A percentile compares a stretch with the other conserved stretches of the same genome.
phyloP scores from a whole-genome alignment of 192 early-diverging fungal species.

The Dimargaris xerosporica region DNA sequence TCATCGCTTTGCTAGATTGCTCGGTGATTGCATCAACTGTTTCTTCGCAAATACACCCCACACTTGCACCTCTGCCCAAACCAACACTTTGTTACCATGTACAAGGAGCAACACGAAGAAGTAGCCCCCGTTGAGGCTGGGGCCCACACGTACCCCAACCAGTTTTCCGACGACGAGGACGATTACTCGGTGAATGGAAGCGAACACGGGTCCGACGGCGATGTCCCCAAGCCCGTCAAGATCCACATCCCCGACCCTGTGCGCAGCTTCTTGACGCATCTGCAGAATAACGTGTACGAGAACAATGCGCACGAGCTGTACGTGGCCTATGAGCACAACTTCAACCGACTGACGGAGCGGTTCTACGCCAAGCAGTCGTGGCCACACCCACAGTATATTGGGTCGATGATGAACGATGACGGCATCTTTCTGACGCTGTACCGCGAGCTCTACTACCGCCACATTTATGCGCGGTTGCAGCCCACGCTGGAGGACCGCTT shows the following conservation, averaged over 20 bases:
- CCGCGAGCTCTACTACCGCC: conserved; percentile 92
- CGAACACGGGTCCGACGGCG: background rate
- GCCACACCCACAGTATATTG: conserved; percentile 76
- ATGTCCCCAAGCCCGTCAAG: background rate
- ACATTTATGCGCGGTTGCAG: conserved; percentile 83
- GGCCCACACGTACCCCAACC: background rate
- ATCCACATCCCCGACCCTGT: conserved; percentile 67
- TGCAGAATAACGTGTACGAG: conserved; percentile 64
- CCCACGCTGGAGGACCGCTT: conserved; percentile 82
- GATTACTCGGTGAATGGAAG: background rate
- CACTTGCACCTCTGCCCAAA: no score
- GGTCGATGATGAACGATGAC: conserved; percentile 65
- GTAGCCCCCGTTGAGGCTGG: no score
- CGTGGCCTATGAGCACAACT: conserved; percentile 76
- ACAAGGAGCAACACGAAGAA: no score
- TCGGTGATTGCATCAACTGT: no score
- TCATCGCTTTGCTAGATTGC: no score
- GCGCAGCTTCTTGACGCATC: conserved; percentile 66
- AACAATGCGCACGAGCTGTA: conserved; percentile 75
- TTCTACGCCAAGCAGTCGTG: conserved; percentile 77
- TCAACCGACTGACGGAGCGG: conserved; percentile 82
- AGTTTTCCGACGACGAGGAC: background rate
- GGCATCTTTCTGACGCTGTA: conserved; percentile 81
- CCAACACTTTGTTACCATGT: no score
- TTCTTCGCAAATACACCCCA: no score